Percentiles rank a stretch among this genome's conserved stretches.
Evolutionary conservation across 768 basidiomycete species (phyloP).

Genomic region (Boletales sp.): DNA sequence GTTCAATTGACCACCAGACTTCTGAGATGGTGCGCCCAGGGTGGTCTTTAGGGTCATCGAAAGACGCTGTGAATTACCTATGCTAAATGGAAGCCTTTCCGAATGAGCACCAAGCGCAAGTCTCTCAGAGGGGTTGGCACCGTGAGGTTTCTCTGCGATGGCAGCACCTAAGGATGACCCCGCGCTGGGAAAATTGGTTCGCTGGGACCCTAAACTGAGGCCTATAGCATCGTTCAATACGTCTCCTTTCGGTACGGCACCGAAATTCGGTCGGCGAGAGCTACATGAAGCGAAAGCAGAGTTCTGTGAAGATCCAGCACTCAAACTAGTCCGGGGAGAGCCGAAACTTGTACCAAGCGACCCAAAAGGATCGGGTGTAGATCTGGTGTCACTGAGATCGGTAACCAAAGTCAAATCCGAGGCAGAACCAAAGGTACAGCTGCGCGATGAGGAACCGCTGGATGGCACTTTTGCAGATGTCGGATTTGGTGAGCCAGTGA

Average conservation of each 20-base stretch:
- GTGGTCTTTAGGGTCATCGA: constrained; percentile 1
- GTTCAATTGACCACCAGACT: neutral
- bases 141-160: constrained; percentile 13
- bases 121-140: constrained; percentile 15
- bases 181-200: constrained; percentile 18
- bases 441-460: constrained; percentile 18
- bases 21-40: constrained; percentile 12
- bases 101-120: constrained; percentile 13
- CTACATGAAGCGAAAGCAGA: constrained; percentile 24
- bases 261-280: constrained; percentile 23
- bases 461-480: constrained; percentile 23
- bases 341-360: constrained; percentile 26
- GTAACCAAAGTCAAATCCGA: constrained; percentile 24
- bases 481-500: constrained; percentile 26
- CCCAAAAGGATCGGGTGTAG: constrained; percentile 23
- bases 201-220: constrained; percentile 19
- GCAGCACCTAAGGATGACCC: constrained; percentile 16
- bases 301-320: constrained; percentile 27
- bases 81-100: constrained; percentile 11
- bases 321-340: constrained; percentile 24
- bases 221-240: constrained; percentile 11
- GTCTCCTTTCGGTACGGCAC: constrained; percentile 16
- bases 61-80: constrained; percentile 11
- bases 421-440: constrained; percentile 5
- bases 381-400: constrained; percentile 22